Conservation (phyloP, 495 filamentous ascomycete genomes). For the Pseudevernia furfuracea region DNA sequence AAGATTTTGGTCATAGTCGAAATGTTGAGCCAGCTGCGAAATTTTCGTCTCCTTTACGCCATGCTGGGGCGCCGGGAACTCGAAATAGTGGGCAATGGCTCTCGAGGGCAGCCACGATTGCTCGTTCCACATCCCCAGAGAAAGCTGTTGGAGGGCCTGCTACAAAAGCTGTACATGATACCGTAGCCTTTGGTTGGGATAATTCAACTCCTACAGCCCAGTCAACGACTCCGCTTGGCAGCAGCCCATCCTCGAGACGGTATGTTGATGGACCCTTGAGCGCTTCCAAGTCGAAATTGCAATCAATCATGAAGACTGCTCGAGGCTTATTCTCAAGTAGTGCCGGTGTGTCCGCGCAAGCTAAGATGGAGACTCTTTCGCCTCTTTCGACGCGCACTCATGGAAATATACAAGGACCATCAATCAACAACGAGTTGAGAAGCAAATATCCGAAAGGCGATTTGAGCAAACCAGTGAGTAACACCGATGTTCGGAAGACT, state of each 20-base stretch:
- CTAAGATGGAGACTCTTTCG: slow-evolving; percentile 54
- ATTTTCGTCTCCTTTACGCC: slow-evolving; percentile 11
- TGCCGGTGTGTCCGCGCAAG: slow-evolving; percentile 68
- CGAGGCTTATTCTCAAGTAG: slow-evolving; percentile 76
- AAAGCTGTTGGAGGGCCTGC: neutral
- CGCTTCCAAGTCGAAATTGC: slow-evolving; percentile 79
- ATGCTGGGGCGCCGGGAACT: neutral
- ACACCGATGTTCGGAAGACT: slow-evolving; percentile 49
- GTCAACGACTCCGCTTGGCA: slow-evolving; percentile 61
- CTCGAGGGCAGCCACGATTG: neutral
- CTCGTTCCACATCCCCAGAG: slow-evolving; percentile 5
- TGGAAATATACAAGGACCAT: slow-evolving; percentile 4
- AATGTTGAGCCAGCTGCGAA: slow-evolving; percentile 11
- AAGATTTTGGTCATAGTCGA: slow-evolving; percentile 32
- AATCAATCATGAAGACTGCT: slow-evolving; percentile 78
- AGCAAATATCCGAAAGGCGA: slow-evolving; percentile 3
- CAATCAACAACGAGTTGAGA: neutral
- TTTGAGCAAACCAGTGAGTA: slow-evolving; percentile 6
- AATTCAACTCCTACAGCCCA: slow-evolving; percentile 12
- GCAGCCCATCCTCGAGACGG: slow-evolving; percentile 56
- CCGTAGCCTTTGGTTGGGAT: neutral
- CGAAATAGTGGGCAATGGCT: neutral
- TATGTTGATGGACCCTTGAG: slow-evolving; percentile 72
- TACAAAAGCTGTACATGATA: neutral
- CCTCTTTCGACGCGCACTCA: slow-evolving; percentile 14